Conservation (phyloP, 176 grass and related monocot species). For the Otatea glauca region DNA sequence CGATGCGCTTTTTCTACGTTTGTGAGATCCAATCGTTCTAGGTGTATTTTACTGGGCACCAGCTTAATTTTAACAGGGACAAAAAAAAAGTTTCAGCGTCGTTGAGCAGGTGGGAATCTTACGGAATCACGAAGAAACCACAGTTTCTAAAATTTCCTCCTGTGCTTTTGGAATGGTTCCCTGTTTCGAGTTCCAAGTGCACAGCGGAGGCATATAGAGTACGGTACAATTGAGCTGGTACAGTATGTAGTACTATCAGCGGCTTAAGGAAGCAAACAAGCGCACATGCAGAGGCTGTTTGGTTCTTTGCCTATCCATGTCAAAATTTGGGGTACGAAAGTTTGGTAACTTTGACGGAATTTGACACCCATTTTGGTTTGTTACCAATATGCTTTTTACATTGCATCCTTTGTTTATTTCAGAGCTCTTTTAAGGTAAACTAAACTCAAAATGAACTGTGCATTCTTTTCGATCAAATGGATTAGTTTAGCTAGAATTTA, state of each 20-base stretch:
- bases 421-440: no score
- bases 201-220: not conserved
- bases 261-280: conserved; percentile 40
- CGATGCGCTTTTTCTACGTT: not conserved
- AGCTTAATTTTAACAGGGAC: not conserved
- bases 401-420: no score
- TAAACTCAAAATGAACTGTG: no score
- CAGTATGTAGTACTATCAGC: not conserved
- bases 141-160: not conserved
- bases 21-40: not conserved
- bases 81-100: not conserved
- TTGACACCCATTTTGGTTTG: no score
- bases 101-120: not conserved
- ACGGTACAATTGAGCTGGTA: not conserved
- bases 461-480: no score
- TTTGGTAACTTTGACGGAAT: no score
- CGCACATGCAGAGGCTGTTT: conserved; percentile 26
- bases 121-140: not conserved
- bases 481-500: no score
- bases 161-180: not conserved
- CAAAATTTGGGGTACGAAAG: no score
- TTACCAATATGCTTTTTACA: no score
- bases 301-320: no score
- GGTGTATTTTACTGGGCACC: not conserved
- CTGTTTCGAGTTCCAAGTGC: not conserved